Percentiles rank a stretch among this genome's conserved stretches.
Conservation (phyloP, 805 yeast species). For the Scheffersomyces spartinae region DNA sequence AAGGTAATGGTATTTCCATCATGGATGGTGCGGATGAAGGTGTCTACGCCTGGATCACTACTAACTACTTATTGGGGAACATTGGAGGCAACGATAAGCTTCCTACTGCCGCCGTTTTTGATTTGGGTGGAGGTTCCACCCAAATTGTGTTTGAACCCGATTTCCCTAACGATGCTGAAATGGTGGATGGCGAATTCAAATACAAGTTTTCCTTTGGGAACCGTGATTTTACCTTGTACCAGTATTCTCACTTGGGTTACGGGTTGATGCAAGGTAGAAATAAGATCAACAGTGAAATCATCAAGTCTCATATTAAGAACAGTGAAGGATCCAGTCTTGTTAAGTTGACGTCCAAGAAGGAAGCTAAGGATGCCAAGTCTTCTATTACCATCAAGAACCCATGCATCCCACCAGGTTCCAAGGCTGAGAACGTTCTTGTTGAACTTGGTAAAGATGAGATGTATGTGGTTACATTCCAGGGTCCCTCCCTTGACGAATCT, state of each 20-base stretch:
- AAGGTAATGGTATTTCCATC: slow-evolving; percentile 75
- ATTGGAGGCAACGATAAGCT: slow-evolving; percentile 67
- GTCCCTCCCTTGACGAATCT: slow-evolving; percentile 35
- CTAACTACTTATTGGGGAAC: slow-evolving; percentile 87
- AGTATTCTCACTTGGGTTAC: slow-evolving; percentile 89
- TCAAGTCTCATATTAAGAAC: slow-evolving; percentile 35
- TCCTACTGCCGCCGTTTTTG: slow-evolving; percentile 95
- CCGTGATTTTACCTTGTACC: slow-evolving; percentile 71
- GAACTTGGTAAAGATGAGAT: slow-evolving; percentile 32
- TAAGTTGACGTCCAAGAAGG: slow-evolving; percentile 14
- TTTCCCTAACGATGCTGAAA: slow-evolving; percentile 43
- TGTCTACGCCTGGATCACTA: slow-evolving; percentile 97
- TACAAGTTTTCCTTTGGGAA: slow-evolving; percentile 74
- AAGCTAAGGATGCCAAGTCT: slow-evolving; percentile 27
- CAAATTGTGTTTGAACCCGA: slow-evolving; percentile 97
- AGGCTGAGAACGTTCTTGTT: slow-evolving; percentile 51
- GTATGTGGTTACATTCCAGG: slow-evolving; percentile 51
- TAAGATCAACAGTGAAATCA: slow-evolving; percentile 57
- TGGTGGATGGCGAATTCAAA: slow-evolving; percentile 85
- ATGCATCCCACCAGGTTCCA: slow-evolving; percentile 74
- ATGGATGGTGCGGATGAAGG: slow-evolving; percentile 98
- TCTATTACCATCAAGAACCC: slow-evolving; percentile 54
- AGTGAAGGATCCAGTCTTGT: slow-evolving; percentile 12
- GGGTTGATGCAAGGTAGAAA: slow-evolving; percentile 93
- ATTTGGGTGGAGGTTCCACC: slow-evolving; percentile 97